Evolutionary conservation across 371 early-diverging fungal genomes (phyloP).

Genomic region (Entomophthora muscae): DNA sequence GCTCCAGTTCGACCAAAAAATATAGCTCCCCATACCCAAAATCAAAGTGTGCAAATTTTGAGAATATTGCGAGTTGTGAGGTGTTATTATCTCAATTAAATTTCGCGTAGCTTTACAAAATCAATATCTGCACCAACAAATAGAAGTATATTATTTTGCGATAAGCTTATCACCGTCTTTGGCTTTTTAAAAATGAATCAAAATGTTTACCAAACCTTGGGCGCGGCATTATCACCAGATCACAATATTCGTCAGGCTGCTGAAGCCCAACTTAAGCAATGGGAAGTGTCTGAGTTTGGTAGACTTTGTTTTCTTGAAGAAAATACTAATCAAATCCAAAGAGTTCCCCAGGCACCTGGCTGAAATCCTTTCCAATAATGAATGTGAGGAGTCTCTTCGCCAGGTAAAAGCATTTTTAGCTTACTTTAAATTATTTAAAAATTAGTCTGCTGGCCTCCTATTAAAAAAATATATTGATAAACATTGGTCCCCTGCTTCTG

Average conservation of each 20-base stretch:
- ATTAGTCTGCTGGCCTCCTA: conserved; percentile 38
- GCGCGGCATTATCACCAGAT: not conserved
- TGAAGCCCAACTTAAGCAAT: not conserved
- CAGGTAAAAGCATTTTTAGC: not conserved
- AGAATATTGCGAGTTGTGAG: too few species aligned
- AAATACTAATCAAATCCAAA: not conserved
- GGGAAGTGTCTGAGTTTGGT: not conserved
- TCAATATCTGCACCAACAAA: too few species aligned
- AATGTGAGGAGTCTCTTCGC: not conserved
- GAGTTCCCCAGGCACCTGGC: not conserved
- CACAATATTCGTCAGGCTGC: not conserved
- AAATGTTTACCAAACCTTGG: not conserved
- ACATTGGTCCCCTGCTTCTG: conserved; percentile 52
- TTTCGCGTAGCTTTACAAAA: too few species aligned
- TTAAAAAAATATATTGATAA: conserved; percentile 56
- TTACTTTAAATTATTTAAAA: not conserved
- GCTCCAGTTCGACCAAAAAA: too few species aligned
- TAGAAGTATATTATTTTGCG: too few species aligned
- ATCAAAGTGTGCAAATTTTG: too few species aligned
- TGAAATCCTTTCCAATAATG: not conserved
- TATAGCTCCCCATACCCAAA: too few species aligned
- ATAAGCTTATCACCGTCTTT: too few species aligned
- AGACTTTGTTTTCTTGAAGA: not conserved
- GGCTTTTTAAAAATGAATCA: not conserved
- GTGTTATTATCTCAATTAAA: too few species aligned